Base-by-base conservation (phyloP, 129 eudicot genomes). In the Chrysanthemum makinoi region DNA sequence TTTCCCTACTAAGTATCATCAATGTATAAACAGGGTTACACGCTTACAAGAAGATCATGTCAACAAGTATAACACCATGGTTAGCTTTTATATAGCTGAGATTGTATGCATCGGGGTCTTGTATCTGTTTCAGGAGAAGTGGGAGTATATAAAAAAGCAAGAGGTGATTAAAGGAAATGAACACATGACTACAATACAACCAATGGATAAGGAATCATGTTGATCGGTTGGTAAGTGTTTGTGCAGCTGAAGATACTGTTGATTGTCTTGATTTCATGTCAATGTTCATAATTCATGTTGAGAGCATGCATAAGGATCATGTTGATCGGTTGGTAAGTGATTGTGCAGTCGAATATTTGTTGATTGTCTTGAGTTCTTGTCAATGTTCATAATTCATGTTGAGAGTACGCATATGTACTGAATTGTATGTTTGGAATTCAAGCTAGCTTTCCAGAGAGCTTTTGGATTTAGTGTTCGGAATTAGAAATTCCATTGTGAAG, bases 91-190 rank as follows among this genome's bases (percentile, higher is more conserved):
- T 80, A 87, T 89, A 15, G 83, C 72, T 28, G 81, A 94, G 69
- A 74, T 87, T 28, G 73, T 80, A 1, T 70, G 85, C 79, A 82
- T 87, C 18, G 85, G 81, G 4, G 80, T 81, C 50, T 50, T 86
- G 68, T 94, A 94, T 69, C 77, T 94, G 62, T 84, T 94, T 61
- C 99, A 94, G 80, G 99, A 86, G 48, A 94, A 94, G 64, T 86
- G 90, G 91, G 81, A 83, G 35, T 82, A 89, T 51, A 78, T 89
- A 66, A 67, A 71, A 28, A 76, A 82, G 62, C 92, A 89, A 83
- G 89, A 85, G 18, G 67, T 47, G 33, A 69, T 78, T 76, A 65
- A 73, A 16, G 85, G 82, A 12, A 84, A 80, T 77, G 86, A 83
- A 30, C 76, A 73, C 3, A 54, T 51, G 28, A 78, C 62, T 48